Conservation (phyloP, 495 filamentous ascomycete species). For the Aspergillus funiculosus region DNA sequence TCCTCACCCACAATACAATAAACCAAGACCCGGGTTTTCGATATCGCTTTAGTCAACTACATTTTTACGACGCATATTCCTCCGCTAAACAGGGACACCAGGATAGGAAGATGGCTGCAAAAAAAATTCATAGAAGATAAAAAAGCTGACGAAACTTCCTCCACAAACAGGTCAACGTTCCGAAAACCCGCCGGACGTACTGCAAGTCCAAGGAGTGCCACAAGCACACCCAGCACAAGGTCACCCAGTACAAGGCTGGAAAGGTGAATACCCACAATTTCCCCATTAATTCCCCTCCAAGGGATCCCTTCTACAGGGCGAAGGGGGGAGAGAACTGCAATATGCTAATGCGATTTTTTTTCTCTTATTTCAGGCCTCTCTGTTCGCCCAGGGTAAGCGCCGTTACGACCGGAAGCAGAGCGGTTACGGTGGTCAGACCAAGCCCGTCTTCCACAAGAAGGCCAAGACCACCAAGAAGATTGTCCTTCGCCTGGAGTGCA, state of each 20-base stretch:
- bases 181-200: constrained; percentile 86
- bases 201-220: constrained; percentile 93
- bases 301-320: too few relatives aligned
- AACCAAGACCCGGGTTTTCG: too few relatives aligned
- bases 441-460: constrained; percentile 99
- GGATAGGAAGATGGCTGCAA: not conserved
- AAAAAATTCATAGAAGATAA: constrained; percentile 7
- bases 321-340: too few relatives aligned
- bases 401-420: constrained; percentile 99
- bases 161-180: constrained; percentile 70
- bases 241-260: constrained; percentile 95
- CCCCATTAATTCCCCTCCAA: constrained; percentile 5
- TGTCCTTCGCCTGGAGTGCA: constrained; percentile 95
- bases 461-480: constrained; percentile 99
- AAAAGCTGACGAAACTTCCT: constrained; percentile 25
- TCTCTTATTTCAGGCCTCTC: constrained; percentile 59
- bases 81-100: constrained; percentile 13
- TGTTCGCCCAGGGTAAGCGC: constrained; percentile 97
- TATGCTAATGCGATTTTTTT: constrained; percentile 24
- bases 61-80: too few relatives aligned
- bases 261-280: constrained; percentile 51
- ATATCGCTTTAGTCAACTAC: too few relatives aligned
- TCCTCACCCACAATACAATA: too few relatives aligned
- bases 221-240: constrained; percentile 92
- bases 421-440: constrained; percentile 99